phyloP scores from a whole-genome alignment of 805 yeast genomes.

The Candida pseudofarinosa region DNA sequence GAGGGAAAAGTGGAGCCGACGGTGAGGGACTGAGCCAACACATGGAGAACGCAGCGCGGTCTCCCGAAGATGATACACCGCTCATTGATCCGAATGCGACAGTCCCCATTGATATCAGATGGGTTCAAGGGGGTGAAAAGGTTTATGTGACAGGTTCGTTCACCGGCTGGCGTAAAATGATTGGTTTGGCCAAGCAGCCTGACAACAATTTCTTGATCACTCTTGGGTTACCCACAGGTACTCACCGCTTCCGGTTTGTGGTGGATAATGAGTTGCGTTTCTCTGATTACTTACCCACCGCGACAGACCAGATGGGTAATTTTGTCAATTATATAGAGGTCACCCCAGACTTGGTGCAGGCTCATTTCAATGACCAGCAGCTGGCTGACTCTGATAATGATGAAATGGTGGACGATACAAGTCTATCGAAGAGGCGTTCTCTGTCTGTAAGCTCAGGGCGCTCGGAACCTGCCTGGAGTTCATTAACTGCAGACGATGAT shows the following conservation, averaged over 20 bases:
- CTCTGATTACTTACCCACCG: slow-evolving; percentile 88
- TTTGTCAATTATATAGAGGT: slow-evolving; percentile 89
- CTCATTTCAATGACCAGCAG: slow-evolving; percentile 25
- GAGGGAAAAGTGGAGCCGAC: neutral
- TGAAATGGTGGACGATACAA: slow-evolving; percentile 8
- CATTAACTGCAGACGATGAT: slow-evolving; percentile 59
- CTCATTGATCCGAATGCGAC: slow-evolving; percentile 26
- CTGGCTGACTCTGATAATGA: slow-evolving; percentile 10
- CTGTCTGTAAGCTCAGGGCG: slow-evolving; percentile 32
- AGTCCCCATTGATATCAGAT: slow-evolving; percentile 65
- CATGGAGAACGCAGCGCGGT: neutral
- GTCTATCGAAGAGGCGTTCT: slow-evolving; percentile 17
- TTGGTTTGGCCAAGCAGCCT: slow-evolving; percentile 61
- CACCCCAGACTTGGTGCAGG: slow-evolving; percentile 35
- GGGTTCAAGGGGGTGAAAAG: slow-evolving; percentile 96
- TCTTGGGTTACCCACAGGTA: slow-evolving; percentile 80
- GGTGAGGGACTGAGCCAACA: slow-evolving; percentile 14
- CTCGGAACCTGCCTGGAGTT: slow-evolving; percentile 58
- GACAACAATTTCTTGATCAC: slow-evolving; percentile 62
- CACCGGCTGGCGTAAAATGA: slow-evolving; percentile 98
- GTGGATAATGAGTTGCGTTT: slow-evolving; percentile 90
- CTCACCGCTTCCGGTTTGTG: slow-evolving; percentile 89
- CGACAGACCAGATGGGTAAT: slow-evolving; percentile 95
- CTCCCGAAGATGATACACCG: neutral
- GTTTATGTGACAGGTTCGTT: slow-evolving; percentile 97